Evolutionary conservation across 2,329 filamentous ascomycete species (phyloP), one percentile per base, ranked within the genome.

Genomic region (Colletotrichum horii): DNA sequence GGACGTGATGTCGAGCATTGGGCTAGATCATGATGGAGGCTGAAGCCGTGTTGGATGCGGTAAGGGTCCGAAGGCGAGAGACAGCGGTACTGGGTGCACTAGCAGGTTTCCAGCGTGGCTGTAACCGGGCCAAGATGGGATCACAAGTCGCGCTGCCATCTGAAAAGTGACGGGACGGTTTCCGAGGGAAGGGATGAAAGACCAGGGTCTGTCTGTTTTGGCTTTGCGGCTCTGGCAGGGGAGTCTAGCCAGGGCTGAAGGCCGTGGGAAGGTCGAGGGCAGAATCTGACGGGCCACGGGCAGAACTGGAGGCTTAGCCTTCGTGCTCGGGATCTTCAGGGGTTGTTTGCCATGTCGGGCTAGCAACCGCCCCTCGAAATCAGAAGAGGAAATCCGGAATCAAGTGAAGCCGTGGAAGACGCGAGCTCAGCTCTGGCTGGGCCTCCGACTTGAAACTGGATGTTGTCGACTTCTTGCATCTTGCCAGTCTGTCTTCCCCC

Each of bases 211-310:
- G 64, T 73, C 68, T 73, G 75, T 76, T 72, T 76, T 76, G 60
- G 65, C 28, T 66, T 75, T 76, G 75, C 68, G 75, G 73, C 75
- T 76, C 75, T 66, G 52, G 69, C 73, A 77, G 68, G 73, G 58
- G 58, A 61, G 38, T 74, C 34, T 64, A 30, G 70, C 71, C 70
- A 76, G 58, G 74, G 74, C 71, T 74, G 64, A 66, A 65, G 15
- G 19, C 65, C 14, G 58, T 9, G 34, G 28, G 24, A 16, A 11
- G 34, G 61, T 38, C 66, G 43, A 30, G 52, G 66, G 28, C 48
- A 24, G 43, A 36, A 16, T 28, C 9, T 36, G 55, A 24, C n/a
- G 16, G n/a, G 52, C 30, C 64, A 38, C n/a, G 19, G 43, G 38
- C 16, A 34, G 65, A 52, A 26, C 48, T 61, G 19, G 65, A 74